Evolutionary conservation across 208 protist genomes (phyloP).

Genomic region (Crithidia brevicula): DNA sequence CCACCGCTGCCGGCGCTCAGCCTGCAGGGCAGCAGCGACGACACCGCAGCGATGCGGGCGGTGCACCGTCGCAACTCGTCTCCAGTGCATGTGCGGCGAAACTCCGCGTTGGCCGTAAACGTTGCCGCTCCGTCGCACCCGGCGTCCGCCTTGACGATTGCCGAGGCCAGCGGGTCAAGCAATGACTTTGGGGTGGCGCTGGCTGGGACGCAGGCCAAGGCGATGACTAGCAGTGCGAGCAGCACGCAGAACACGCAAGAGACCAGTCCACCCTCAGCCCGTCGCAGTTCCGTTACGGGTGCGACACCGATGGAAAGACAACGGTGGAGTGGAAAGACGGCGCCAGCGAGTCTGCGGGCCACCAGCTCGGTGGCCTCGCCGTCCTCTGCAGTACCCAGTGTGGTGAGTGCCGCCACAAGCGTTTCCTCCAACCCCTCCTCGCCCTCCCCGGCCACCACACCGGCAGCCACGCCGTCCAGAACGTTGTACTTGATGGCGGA

Average conservation of each 20-base stretch:
- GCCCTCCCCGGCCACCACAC: not conserved
- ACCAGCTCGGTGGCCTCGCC: not conserved
- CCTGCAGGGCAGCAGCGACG: not conserved
- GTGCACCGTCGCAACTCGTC: constrained; percentile 22
- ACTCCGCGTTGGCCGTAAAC: no score
- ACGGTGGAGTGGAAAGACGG: not conserved
- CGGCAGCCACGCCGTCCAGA: not conserved
- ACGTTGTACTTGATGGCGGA: constrained; percentile 7
- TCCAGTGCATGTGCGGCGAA: not conserved
- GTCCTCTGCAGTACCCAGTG: not conserved
- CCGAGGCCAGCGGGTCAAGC: not conserved
- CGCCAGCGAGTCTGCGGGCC: not conserved
- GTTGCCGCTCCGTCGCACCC: not conserved
- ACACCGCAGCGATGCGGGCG: not conserved
- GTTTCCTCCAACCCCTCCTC: not conserved
- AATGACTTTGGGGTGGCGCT: not conserved
- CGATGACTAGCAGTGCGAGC: not conserved
- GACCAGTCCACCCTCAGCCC: not conserved
- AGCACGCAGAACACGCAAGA: not conserved
- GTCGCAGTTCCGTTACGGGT: not conserved
- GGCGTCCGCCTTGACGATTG: not conserved
- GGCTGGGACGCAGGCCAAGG: not conserved
- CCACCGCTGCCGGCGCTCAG: constrained; percentile 3
- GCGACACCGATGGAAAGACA: not conserved
- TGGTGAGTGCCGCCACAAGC: not conserved